Conservation (phyloP, 2,329 filamentous ascomycete genomes). For the Grosmannia clavigera region DNA sequence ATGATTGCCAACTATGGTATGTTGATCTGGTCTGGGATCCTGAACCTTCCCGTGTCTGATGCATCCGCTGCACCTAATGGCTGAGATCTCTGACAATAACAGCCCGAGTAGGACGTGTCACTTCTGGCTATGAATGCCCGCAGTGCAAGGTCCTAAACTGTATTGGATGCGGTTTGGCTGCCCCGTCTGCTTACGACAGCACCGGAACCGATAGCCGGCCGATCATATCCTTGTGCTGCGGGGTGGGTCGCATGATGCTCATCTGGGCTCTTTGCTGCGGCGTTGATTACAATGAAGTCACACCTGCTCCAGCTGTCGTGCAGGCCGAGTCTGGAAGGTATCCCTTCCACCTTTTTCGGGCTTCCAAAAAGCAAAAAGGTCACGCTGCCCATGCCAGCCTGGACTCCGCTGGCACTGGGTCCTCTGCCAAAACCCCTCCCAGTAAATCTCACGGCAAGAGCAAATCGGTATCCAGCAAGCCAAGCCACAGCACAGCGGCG, state of each 20-base stretch:
- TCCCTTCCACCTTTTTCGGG: neutral
- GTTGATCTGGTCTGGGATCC: neutral
- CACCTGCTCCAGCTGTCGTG: neutral
- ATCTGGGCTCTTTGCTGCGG: conserved; percentile 15
- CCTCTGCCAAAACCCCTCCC: neutral
- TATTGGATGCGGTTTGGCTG: conserved; percentile 5
- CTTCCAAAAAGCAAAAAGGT: neutral
- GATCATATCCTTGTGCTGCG: conserved; percentile 14
- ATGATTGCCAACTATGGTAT: neutral
- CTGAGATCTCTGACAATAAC: neutral
- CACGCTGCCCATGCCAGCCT: neutral
- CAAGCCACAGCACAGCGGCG: neutral
- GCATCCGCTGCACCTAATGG: neutral
- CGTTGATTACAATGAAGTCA: neutral
- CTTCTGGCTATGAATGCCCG: conserved; percentile 4
- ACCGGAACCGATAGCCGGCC: neutral
- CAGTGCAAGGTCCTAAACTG: conserved; percentile 11
- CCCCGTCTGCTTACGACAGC: neutral
- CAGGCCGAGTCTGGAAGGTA: neutral
- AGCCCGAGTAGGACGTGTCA: neutral
- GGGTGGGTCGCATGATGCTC: conserved; percentile 13
- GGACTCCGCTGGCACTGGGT: neutral
- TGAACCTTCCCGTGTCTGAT: neutral
- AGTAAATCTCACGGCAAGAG: neutral
- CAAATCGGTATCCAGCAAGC: neutral